Evolutionary conservation across 2,329 filamentous ascomycete genomes (phyloP).

Genomic region (Didymella pomorum): DNA sequence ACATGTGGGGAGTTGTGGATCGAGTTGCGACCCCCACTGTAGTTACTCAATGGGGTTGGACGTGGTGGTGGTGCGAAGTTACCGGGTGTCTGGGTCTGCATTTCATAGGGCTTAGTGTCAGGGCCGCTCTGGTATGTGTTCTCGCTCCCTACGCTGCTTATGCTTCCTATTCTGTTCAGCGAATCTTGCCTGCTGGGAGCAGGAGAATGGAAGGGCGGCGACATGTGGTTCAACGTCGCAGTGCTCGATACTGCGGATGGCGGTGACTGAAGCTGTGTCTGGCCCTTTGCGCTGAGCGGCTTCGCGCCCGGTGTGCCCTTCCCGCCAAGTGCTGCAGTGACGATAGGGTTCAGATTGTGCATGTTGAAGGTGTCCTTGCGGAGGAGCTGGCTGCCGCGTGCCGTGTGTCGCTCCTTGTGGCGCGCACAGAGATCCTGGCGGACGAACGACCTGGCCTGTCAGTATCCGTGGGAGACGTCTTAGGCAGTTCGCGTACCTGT

Average conservation of each 20-base stretch:
- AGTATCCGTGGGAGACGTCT: background rate
- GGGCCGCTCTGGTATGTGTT: constrained; percentile 45
- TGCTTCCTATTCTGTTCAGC: constrained; percentile 45
- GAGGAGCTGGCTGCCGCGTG: constrained; percentile 76
- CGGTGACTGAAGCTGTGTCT: constrained; percentile 42
- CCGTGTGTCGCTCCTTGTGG: constrained; percentile 60
- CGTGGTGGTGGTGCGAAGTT: constrained; percentile 47
- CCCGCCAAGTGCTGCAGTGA: constrained; percentile 49
- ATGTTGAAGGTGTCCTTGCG: constrained; percentile 73
- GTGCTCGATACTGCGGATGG: constrained; percentile 32
- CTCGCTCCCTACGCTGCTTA: constrained; percentile 46
- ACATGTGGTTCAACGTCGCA: constrained; percentile 40
- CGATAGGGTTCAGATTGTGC: constrained; percentile 57
- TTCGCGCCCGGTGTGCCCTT: constrained; percentile 40
- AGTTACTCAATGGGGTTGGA: constrained; percentile 43
- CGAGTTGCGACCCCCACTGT: constrained; percentile 40
- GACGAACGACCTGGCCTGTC: constrained; percentile 73
- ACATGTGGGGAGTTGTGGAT: constrained; percentile 50
- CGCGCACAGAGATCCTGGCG: constrained; percentile 88
- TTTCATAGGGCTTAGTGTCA: constrained; percentile 47
- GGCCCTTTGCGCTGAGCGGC: constrained; percentile 24
- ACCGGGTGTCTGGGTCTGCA: constrained; percentile 44
- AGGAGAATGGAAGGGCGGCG: constrained; percentile 48
- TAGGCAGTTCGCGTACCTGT: constrained; percentile 50
- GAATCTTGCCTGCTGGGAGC: constrained; percentile 43